Evolutionary conservation across 2,329 filamentous ascomycete species (phyloP), one percentile per base, ranked within the genome.

Genomic region (Clonostachys rosea): DNA sequence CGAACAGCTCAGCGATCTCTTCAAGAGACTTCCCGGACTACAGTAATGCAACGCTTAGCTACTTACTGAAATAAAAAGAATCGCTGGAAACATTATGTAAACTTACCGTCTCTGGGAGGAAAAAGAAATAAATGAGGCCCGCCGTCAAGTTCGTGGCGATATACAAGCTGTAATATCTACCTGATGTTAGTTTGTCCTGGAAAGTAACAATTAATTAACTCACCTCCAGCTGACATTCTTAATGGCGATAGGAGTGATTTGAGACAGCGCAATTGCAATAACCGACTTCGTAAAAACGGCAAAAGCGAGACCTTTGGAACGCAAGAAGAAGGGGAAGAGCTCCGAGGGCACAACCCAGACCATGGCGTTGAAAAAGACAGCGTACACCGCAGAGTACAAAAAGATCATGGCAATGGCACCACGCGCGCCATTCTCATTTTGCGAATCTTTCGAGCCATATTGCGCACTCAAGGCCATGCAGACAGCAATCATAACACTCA

Each of bases 351-450:
- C 50, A 1, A 63, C 60, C 55, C 58, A 66, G 45, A 57, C 56
- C 8, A 57, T 56, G 12, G 55, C 58, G 53, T 65, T 67, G 54
- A 65, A 63, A 54, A 58, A 64, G 44, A 63, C 53, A 7, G 57
- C 56, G 46, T 62, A 65, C 20, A 49, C 46, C 18, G 55, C 50
- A 0, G 62, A 56, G 40, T 58, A 63, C 14, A 65, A 44, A 44
- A 65, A 66, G 47, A 66, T 62, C 36, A 64, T 59, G 0, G 61
- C 62, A 2, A 65, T 54, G 3, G 56, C 58, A 0, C 57, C 54
- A 10, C 56, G 51, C 1, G 53, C 53, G 9, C 59, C 57, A 8
- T 48, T 49, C 5, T 48, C 41, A 42, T 58, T 59, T 3, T 43
- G 42, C 8, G 20, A 18, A 12, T 50, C 54, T 20, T 47, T 51